Conservation (phyloP, 2,329 filamentous ascomycete genomes). For the Beauveria sp. region DNA sequence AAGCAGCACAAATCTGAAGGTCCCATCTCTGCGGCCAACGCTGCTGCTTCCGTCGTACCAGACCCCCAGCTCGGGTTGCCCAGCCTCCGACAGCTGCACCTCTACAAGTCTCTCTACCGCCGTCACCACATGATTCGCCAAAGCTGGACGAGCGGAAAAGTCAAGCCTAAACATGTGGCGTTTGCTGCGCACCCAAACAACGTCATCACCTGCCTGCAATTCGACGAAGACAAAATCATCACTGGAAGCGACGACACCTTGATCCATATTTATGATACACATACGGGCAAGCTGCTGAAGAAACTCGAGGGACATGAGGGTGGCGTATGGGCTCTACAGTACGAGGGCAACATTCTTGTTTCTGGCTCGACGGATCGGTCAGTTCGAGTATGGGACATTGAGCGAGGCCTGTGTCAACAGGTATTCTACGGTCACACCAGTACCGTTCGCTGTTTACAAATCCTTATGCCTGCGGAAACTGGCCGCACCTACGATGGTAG, state of each 20-base stretch:
- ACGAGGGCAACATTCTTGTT: constrained; percentile 88
- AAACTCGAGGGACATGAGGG: constrained; percentile 91
- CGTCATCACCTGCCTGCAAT: constrained; percentile 95
- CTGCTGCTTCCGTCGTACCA: constrained; percentile 74
- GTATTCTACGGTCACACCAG: constrained; percentile 97
- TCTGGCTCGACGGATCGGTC: constrained; percentile 94
- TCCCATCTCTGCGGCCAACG: constrained; percentile 76
- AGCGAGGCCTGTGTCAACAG: constrained; percentile 84
- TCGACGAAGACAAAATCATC: constrained; percentile 95
- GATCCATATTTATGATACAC: constrained; percentile 97
- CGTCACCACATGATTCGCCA: constrained; percentile 84
- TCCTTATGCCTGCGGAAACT: constrained; percentile 77
- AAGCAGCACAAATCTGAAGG: constrained; percentile 62
- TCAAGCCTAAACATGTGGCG: constrained; percentile 83
- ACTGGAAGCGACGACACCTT: constrained; percentile 96
- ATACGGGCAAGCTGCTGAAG: constrained; percentile 76
- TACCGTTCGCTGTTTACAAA: constrained; percentile 91
- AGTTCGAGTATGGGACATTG: constrained; percentile 99
- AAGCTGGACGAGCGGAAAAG: constrained; percentile 82
- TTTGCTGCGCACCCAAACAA: constrained; percentile 95
- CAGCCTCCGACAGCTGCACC: constrained; percentile 73
- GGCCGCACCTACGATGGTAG: constrained; percentile 64
- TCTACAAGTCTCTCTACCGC: constrained; percentile 94
- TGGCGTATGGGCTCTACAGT: constrained; percentile 95
- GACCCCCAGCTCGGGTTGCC: constrained; percentile 74